phyloP scores from a whole-genome alignment of 2,329 filamentous ascomycete species.

The Epichloe aotearoae region DNA sequence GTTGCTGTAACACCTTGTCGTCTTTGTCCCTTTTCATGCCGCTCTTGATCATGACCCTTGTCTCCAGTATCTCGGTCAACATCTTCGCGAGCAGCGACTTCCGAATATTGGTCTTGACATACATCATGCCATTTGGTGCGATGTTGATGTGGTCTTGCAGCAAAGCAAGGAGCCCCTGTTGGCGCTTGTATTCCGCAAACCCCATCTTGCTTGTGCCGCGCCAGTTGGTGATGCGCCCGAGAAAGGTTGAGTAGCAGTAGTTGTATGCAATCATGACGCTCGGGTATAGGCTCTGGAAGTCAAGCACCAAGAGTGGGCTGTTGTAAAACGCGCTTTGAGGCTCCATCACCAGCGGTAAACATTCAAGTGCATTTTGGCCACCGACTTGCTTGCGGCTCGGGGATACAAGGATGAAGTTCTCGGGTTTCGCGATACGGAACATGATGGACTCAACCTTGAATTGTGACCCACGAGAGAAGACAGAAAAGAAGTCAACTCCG shows the following conservation, averaged over 20 bases:
- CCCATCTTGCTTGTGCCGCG: conserved; percentile 91
- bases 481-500: conserved; percentile 92
- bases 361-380: conserved; percentile 86
- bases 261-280: conserved; percentile 99
- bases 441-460: conserved; percentile 98
- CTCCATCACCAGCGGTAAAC: conserved; percentile 92
- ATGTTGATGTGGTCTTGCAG: conserved; percentile 82
- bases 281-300: conserved; percentile 93
- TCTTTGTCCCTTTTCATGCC: conserved; percentile 92
- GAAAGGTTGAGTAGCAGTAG: conserved; percentile 93
- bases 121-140: conserved; percentile 94
- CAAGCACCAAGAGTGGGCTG: conserved; percentile 77
- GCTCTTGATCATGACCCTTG: conserved; percentile 92
- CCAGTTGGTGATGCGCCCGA: conserved; percentile 78
- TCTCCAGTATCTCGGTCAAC: conserved; percentile 90
- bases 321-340: conserved; percentile 90
- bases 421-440: conserved; percentile 95
- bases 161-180: conserved; percentile 60
- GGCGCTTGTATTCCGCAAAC: conserved; percentile 73
- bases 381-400: conserved; percentile 87
- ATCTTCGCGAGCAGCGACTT: conserved; percentile 92
- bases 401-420: conserved; percentile 83
- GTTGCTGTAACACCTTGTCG: conserved; percentile 69
- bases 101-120: conserved; percentile 69
- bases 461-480: conserved; percentile 87